Base-by-base conservation (phyloP, 176 grass and related monocot genomes). In the Lolium rigidum region DNA sequence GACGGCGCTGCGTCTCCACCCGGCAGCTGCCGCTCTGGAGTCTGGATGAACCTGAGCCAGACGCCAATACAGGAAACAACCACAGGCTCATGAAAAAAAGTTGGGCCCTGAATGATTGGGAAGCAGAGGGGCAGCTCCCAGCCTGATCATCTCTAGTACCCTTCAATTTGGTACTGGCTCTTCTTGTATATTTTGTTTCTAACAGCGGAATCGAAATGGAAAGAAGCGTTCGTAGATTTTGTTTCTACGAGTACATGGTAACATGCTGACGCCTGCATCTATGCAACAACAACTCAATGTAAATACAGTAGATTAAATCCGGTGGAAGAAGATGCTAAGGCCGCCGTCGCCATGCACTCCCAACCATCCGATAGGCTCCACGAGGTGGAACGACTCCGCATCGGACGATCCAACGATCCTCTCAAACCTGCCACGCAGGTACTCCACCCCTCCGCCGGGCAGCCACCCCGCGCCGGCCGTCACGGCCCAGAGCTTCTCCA, bases 291-390 rank as follows among this genome's bases (percentile, higher is more conserved):
- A 55, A 16, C 38, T 20, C 64, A 22, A 51, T 26, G 0, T 20
- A 61, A 35, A 35, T 35, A 35, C 2, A 31, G 28, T 5, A 0
- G 9, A 84, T 80, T 61, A 86, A 28, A 83, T 11, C 54, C 91
- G 85, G 20, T 90, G 77, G 83, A 90, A 93, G 79, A 93, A 90
- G 60, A 93, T 46, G 83, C 92, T 93, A 31, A 93, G 86, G 6
- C 84, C 89, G 24, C 74, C 89, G 17, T 59, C 79, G 56, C 54
- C 52, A 1, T 81, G 57, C 0, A 22, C 66, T 21, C 83, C 79
- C 3, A 83, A 26, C 79, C 85, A 88, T 35, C 87, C 80, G 60
- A 80, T 49, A 8, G 80, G 91, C 59, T 88, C 87, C 31, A 82
- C 62, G 43, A 94, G 83, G 68, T 94, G 89, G 52, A 88, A 91